Percentiles rank a stretch among this genome's conserved stretches.
Evolutionary conservation across 1,284 basidiomycete species (phyloP).

Genomic region (Coniferiporia weirii): DNA sequence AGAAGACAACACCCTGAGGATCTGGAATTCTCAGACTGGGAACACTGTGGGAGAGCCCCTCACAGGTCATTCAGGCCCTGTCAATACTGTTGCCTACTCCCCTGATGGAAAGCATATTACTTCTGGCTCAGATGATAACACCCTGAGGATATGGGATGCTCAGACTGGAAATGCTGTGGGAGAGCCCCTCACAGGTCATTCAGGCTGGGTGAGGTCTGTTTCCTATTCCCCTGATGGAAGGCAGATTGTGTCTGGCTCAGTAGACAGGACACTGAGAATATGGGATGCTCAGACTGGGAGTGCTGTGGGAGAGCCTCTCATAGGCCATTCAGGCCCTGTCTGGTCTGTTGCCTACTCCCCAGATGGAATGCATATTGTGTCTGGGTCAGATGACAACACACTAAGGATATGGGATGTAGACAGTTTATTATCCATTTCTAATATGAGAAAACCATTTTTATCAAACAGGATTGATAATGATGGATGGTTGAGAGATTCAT

Average conservation of each 20-base stretch:
- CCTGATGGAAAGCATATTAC: conserved; percentile 12
- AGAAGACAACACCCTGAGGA: too few relatives aligned
- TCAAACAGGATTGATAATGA: too few relatives aligned
- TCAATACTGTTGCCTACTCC: conserved; percentile 12
- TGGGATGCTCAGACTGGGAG: not conserved
- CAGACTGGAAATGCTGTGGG: not conserved
- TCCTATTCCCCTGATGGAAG: too few relatives aligned
- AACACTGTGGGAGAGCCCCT: not conserved
- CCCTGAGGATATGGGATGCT: conserved; percentile 11
- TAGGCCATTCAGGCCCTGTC: conserved; percentile 16
- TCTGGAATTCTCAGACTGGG: too few relatives aligned
- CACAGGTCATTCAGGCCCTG: conserved; percentile 1
- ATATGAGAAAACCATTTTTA: too few relatives aligned
- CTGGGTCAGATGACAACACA: conserved; percentile 17
- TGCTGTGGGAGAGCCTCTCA: not conserved
- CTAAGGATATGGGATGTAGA: conserved; percentile 20
- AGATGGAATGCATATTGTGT: conserved; percentile 18
- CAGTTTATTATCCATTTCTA: too few relatives aligned
- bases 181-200: too few relatives aligned
- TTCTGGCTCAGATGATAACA: conserved; percentile 11
- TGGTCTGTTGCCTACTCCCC: conserved; percentile 19
- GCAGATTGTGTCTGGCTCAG: too few relatives aligned
- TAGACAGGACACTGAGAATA: too few relatives aligned
- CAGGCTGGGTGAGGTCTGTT: too few relatives aligned
- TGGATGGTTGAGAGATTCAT: too few relatives aligned